Evolutionary conservation across 2,329 filamentous ascomycete species (phyloP), one percentile per base, ranked within the genome.

Genomic region (Hypoxylon sp.): DNA sequence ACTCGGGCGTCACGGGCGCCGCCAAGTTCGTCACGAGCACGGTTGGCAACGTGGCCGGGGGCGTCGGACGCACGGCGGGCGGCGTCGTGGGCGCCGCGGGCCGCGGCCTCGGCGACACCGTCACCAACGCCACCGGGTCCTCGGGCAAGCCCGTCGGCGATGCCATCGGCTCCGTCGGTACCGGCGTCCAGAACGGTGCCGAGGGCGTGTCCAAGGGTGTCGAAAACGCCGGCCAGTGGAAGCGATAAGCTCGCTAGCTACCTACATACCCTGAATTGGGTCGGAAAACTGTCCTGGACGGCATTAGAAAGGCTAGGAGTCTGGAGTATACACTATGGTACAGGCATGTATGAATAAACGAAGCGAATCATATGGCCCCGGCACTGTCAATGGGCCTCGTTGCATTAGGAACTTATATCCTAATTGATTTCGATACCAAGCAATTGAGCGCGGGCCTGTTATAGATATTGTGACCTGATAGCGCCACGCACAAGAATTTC

Each of bases 91-190:
- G 79, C 31, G 77, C 79, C 6, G 77, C 76, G 2, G 73, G 74
- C 3, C 75, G 78, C 9, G 79, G 79, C 3, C 35, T 81, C 5
- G 77, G 78, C 24, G 72, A 81, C 65, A 81, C 79, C 15, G 75
- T 81, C 62, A 78, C 70, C 1, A 73, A 75, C 58, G 73, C 77
- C 2, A 77, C 79, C 1, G 79, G 79, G 0, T 78, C 73, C 18
- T 69, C 74, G 11, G 79, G 79, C 4, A 77, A 77, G 62, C 77
- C 78, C 8, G 70, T 82, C n/a, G 80, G 79, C 4, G 77, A 82
- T 64, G 79, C 76, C 0, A 53, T 82, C 20, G 70, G 74, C 1
- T 77, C 71, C 62, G 62, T 78, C 2, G 77, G 77, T 10, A 76
- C 70, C 2, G 79, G 79, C 1, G 64, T 82, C 1, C 75, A 81